Evolutionary conservation across 352 stramenopile species (phyloP), one percentile per base, ranked within the genome.

Genomic region (Phytophthora macrochlamydospora): DNA sequence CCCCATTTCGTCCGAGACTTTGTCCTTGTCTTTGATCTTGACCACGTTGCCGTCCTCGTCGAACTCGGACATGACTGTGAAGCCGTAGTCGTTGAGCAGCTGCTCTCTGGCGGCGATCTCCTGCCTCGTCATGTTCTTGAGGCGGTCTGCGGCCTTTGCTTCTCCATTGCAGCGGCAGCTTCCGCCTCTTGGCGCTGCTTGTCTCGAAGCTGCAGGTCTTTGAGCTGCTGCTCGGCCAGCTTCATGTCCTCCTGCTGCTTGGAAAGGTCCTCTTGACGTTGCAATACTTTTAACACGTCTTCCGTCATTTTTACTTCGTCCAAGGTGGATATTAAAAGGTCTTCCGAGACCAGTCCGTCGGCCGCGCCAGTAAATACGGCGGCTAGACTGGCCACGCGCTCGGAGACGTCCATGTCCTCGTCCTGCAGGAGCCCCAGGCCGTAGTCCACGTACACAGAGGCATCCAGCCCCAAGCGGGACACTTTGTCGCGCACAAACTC

Each of bases 21-120:
- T 82, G 35, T 91, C 78, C 68, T 90, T 90, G 68, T 92, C 81
- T 50, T 78, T 81, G 18, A 78, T 85, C 71, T 91, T 87, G 65
- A 93, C 77, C 12, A 95, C 72, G 63, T 95, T 93, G 44, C 85
- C 87, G 12, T 93, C 83, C 65, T 95, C 87, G 56, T 95, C 87
- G 58, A 93, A 91, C 71, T 93, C 84, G 0, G 85, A 92, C 60
- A 92, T 81, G 35, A 82, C 74, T 11, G 79, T 90, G 62, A 92
- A 90, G 32, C 87, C 87, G 58, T 95, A 95, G 52, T 82, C 82
- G 43, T 69, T 91, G 52, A 95, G 87, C 51, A 95, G 79, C 63
- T 93, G 87, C 65, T 95, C 87, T 1, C 85, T 75, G 40, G 81
- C 74, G 2, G 69, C 74, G 6, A 95, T 72, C 62, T 95, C 80